Base-by-base conservation (phyloP, 75 land plant species). In the Selaginella moellendorffii region DNA sequence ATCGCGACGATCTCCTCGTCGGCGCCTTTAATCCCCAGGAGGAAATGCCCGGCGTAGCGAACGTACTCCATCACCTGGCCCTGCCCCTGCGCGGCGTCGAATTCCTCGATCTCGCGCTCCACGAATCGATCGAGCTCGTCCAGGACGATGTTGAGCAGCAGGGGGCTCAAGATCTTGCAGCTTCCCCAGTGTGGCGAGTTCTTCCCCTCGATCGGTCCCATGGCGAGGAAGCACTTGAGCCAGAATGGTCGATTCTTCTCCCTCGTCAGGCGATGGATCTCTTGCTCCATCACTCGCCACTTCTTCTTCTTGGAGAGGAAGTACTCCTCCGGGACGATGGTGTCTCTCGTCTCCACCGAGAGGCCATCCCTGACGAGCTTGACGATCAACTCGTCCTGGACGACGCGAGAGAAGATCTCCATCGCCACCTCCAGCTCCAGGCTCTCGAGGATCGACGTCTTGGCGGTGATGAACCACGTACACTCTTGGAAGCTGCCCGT, bases 161-260 rank as follows among this genome's bases (percentile, higher is more conserved):
- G 74, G 17, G 88, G 80, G 60, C 88, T 82, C 24, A 85, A 69
- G 10, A 70, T 68, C 1, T 83, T 83, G 63, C 82, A 80, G 52
- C 75, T 79, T 0, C 88, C 88, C 88, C 88, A 85, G 25, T 62
- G 52, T 2, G 88, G 88, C 19, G 60, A 28, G 70, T 75, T 82
- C 30, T 66, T 77, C 0, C 82, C 83, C 74, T 85, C 88, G 54
- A 72, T 81, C 0, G 88, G 88, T 2, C 80, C 80, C 54, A 85
- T 82, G 22, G 80, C 88, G 66, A 85, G 82, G 31, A 85, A 82
- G 0, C 77, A 68, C 56, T 79, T 73, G 24, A 85, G 72, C 88
- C 88, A 85, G 68, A 81, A 85, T 8, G 88, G 88, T 31, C 82
- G 82, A 18, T 82, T 85, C 68, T 85, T 85, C 30, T 74, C 90